Evolutionary conservation across 306 rosid genomes (phyloP).

Genomic region (Malus orientalis): DNA sequence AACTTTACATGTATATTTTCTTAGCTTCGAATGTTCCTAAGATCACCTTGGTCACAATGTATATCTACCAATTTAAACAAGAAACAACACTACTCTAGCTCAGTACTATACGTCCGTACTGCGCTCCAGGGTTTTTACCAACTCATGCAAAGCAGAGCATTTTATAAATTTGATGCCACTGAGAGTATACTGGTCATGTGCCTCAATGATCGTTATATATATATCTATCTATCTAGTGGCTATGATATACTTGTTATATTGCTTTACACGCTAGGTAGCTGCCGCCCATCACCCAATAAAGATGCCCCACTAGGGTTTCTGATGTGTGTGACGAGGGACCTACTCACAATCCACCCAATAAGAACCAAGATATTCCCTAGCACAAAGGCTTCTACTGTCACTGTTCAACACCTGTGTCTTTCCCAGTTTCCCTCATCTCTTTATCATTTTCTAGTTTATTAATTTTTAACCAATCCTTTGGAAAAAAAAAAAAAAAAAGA

Average conservation of each 20-base stretch:
- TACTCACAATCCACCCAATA: constrained; percentile 50
- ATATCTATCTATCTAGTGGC: constrained; percentile 17
- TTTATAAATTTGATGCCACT: neutral
- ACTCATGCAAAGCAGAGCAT: neutral
- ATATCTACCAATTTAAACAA: neutral
- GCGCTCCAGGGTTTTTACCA: neutral
- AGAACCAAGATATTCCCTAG: constrained; percentile 33
- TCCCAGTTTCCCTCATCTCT: neutral
- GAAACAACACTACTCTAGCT: neutral
- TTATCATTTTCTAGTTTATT: neutral
- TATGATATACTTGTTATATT: neutral
- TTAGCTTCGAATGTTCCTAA: no score
- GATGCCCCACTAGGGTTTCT: constrained; percentile 29
- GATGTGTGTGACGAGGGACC: constrained; percentile 36
- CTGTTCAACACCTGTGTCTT: constrained; percentile 15
- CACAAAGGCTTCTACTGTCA: constrained; percentile 25
- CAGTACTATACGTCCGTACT: neutral
- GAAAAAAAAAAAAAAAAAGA: neutral
- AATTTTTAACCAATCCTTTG: neutral
- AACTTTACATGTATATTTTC: no score
- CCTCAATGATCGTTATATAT: constrained; percentile 38
- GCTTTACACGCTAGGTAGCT: neutral
- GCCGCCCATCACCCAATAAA: constrained; percentile 51
- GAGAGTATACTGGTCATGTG: constrained; percentile 40
- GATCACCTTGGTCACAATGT: no score